Evolutionary conservation across 2,329 filamentous ascomycete genomes (phyloP), one percentile per base, ranked within the genome.

Genomic region (Sclerotinia glacialis): DNA sequence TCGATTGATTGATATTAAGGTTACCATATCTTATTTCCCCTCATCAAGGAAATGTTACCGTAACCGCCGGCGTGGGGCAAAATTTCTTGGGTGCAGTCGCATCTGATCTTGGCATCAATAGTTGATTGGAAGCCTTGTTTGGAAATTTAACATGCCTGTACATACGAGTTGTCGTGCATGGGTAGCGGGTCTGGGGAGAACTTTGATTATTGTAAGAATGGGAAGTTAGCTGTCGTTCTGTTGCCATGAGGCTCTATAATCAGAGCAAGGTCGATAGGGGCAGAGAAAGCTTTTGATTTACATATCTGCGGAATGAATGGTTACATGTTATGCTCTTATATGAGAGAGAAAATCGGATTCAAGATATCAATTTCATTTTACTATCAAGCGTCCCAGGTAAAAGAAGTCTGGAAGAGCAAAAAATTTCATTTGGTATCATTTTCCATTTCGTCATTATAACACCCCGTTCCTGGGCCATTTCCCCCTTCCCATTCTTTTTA

Each of bases 31-130:
- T 23, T 46, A 18, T 64, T 44, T 40, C 4, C 11, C 42, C 21
- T 49, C 52, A 40, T 26, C 9, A 21, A 26, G 34, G 7, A 34
- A 31, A 59, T 46, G 12, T 46, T 46, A 28, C 23, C 37, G 21
- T 52, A 62, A 62, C 46, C 59, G 59, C 59, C 23, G 12, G 18
- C n/a, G 59, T 62, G 59, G 59, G 31, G 59, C 31, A 49, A 52
- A 21, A 28, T 42, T 31, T 28, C n/a, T 14, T 46, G 6, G 14
- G 5, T 31, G 16, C 18, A 28, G 18, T 52, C 47, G 53, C 47
- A 63, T 31, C 60, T 23, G 47, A 47, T n/a, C 26, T 47, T 59
- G 55, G 31, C 58, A 50, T 26, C 14, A 50, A 37, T 21, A 7
- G 8, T 50, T 18, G 28, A 50, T 40, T 40, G 46, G 26, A 40